A percentile compares a stretch with the other conserved stretches of the same genome.
These are phyloP conservation scores for Wickerhamomyces sp. DNA, from an alignment of 1,139 yeast species.

Conservation along the genomic window DNA sequence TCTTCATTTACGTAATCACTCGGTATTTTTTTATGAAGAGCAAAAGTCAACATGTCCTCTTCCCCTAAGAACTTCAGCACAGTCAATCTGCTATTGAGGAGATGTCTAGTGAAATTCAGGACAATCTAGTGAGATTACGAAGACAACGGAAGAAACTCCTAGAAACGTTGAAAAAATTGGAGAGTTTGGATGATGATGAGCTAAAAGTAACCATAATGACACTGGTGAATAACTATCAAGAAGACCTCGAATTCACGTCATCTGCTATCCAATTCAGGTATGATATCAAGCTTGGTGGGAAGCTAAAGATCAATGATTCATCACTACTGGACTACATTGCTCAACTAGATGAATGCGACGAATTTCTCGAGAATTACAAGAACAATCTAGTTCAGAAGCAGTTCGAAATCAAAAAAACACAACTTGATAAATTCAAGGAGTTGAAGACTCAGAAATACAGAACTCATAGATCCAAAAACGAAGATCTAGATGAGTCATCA, in stretches of 20 bases:
- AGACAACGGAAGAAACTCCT: slow-evolving; percentile 9
- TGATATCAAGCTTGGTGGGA: slow-evolving; percentile 8
- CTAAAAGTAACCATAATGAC: slow-evolving; percentile 12
- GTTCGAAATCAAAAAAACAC: slow-evolving; percentile 5
- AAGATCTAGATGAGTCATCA: slow-evolving; percentile 5
- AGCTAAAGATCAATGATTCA: not conserved
- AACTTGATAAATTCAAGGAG: slow-evolving; percentile 4
- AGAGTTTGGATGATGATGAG: slow-evolving; percentile 10
- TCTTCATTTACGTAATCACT: not conserved
- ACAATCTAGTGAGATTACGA: not conserved
- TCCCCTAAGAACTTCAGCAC: not conserved
- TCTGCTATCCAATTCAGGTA: slow-evolving; percentile 16
- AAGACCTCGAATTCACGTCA: slow-evolving; percentile 9
- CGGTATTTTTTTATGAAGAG: not conserved
- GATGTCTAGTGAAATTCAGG: not conserved
- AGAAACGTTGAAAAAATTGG: slow-evolving; percentile 6
- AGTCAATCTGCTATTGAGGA: no score
- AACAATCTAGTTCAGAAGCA: slow-evolving; percentile 14
- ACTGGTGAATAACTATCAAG: slow-evolving; percentile 13
- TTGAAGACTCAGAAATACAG: slow-evolving; percentile 5
- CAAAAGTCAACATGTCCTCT: not conserved
- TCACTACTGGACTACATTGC: slow-evolving; percentile 1
- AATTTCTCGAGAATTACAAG: slow-evolving; percentile 14
- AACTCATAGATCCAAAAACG: slow-evolving; percentile 2
- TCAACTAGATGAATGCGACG: slow-evolving; percentile 7